These are phyloP conservation scores for Delitschia confertaspora DNA, from an alignment of 495 filamentous ascomycete species.

Conservation along the genomic window DNA sequence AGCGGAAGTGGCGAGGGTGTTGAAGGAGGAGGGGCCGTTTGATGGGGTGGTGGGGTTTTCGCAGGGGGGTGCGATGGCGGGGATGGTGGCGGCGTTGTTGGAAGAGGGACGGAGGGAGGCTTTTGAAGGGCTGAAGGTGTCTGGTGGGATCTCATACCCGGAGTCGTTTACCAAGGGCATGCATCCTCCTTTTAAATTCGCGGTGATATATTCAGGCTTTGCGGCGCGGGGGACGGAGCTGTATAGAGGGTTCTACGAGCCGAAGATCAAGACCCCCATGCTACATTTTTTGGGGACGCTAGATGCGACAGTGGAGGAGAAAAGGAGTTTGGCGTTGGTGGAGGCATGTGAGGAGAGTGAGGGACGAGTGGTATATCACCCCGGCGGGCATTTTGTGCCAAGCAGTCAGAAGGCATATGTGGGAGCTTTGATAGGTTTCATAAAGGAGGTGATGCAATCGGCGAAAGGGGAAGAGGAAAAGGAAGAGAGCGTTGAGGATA, in stretches of 20 bases:
- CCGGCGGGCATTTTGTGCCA: slow-evolving; percentile 89
- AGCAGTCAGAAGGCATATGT: slow-evolving; percentile 65
- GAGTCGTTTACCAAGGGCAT: slow-evolving; percentile 34
- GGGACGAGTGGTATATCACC: slow-evolving; percentile 63
- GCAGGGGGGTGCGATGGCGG: slow-evolving; percentile 38
- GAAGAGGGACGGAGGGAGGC: slow-evolving; percentile 47
- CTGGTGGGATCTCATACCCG: slow-evolving; percentile 42
- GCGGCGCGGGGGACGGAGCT: slow-evolving; percentile 46
- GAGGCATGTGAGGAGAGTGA: slow-evolving; percentile 55
- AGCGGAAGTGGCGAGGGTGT: slow-evolving; percentile 45
- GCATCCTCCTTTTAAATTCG: slow-evolving; percentile 64
- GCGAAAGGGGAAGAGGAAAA: slow-evolving; percentile 24
- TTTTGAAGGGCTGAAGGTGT: slow-evolving; percentile 35
- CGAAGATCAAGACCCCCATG: slow-evolving; percentile 64
- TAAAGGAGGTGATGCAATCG: slow-evolving; percentile 49
- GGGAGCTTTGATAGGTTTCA: slow-evolving; percentile 63
- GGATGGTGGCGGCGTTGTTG: slow-evolving; percentile 56
- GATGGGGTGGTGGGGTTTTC: slow-evolving; percentile 39
- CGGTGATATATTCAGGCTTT: slow-evolving; percentile 73
- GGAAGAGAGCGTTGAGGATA: slow-evolving; percentile 49
- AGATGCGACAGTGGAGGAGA: slow-evolving; percentile 84
- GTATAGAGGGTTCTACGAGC: slow-evolving; percentile 67
- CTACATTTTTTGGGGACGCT: slow-evolving; percentile 75
- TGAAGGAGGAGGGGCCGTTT: slow-evolving; percentile 43
- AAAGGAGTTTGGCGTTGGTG: slow-evolving; percentile 53